Conservation (phyloP, 257 asterid genomes). For the Solanum virginianum region DNA sequence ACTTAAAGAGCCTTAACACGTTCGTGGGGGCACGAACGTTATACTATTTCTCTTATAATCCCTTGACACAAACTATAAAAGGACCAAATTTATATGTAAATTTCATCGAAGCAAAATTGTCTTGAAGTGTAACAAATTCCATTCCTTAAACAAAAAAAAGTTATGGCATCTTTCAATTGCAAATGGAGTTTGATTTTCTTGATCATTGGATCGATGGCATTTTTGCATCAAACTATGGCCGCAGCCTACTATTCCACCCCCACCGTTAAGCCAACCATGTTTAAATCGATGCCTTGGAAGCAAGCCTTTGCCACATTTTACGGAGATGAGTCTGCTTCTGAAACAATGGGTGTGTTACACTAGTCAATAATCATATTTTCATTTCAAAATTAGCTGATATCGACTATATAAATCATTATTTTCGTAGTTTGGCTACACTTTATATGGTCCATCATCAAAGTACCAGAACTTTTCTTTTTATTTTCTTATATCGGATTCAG, state of each 20-base stretch:
- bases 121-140: neutral
- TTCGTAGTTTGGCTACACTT: neutral
- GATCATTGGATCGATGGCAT: conserved; percentile 6
- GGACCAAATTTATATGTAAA: conserved; percentile 11
- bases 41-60: neutral
- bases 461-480: neutral
- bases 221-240: conserved; percentile 8
- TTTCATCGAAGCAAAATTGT: neutral
- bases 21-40: conserved; percentile 28
- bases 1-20: neutral
- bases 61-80: conserved; percentile 17
- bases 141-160: neutral
- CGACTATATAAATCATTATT: neutral
- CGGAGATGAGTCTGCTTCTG: conserved; percentile 59
- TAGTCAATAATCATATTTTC: neutral
- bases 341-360: conserved; percentile 29
- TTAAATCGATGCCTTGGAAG: conserved; percentile 29
- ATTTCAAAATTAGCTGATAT: neutral
- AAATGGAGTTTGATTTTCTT: conserved; percentile 18
- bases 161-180: conserved; percentile 29
- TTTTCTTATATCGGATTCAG: neutral
- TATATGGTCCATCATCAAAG: neutral
- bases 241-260: conserved; percentile 11
- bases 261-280: conserved; percentile 1
- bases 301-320: conserved; percentile 60